phyloP scores from a whole-genome alignment of 1,284 basidiomycete species.

The Malassezia cuniculi region DNA sequence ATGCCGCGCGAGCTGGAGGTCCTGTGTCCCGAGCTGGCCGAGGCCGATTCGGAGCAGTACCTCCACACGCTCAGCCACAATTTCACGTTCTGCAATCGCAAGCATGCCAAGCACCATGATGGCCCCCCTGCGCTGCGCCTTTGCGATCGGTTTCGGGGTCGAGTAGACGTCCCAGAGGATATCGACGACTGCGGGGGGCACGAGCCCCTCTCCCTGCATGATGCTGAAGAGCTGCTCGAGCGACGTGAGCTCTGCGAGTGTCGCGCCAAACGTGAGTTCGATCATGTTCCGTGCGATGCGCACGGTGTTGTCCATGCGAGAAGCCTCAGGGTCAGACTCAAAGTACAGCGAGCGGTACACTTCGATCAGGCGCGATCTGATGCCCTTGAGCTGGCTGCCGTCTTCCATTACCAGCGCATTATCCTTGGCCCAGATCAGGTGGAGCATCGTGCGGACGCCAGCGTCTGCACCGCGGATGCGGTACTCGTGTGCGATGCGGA shows the following conservation, averaged over 20 bases:
- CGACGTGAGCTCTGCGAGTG: conserved; percentile 85
- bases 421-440: conserved; percentile 94
- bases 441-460: conserved; percentile 89
- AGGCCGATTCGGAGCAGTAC: conserved; percentile 76
- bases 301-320: conserved; percentile 72
- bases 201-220: conserved; percentile 69
- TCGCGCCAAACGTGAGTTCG: conserved; percentile 51
- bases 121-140: conserved; percentile 72
- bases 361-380: conserved; percentile 74
- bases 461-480: conserved; percentile 53
- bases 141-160: conserved; percentile 49
- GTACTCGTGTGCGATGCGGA: conserved; percentile 71
- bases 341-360: conserved; percentile 83
- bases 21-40: conserved; percentile 59
- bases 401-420: conserved; percentile 65
- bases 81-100: conserved; percentile 66
- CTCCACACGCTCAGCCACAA: conserved; percentile 79
- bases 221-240: conserved; percentile 89
- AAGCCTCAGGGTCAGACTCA: conserved; percentile 49
- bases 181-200: conserved; percentile 69
- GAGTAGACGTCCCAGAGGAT: conserved; percentile 88
- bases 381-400: conserved; percentile 74
- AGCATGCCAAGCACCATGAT: conserved; percentile 94
- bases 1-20: conserved; percentile 78
- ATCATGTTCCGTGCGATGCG: conserved; percentile 98